Evolutionary conservation across 2,329 filamentous ascomycete genomes (phyloP), one percentile per base, ranked within the genome.

Genomic region (Atkinsonella texensis): DNA sequence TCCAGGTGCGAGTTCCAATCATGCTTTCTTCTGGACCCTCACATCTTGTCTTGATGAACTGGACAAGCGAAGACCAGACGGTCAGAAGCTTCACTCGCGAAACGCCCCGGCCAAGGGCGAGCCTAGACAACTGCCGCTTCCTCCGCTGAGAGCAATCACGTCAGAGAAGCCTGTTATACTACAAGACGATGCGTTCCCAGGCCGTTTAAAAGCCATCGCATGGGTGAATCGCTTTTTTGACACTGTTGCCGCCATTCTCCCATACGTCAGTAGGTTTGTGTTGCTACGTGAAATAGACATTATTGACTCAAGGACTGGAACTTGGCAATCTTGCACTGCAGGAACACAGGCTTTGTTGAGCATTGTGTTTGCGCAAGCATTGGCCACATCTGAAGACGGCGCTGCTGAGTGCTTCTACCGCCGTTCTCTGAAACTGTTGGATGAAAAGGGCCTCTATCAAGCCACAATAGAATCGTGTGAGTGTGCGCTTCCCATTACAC

Each of bases 1-100:
- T 15, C n/a, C 33, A 64, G 62, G 62, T 7, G 54, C 63, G 7
- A 64, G 57, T 35, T 63, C 63, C 9, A 65, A 65, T 39, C 63
- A 65, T 48, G 59, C 61, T 10, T 53, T 64, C 39, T 64, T 64
- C 48, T 55, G 60, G 44, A 58, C 58, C 7, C 52, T 65, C 3
- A 60, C 61, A 0, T 55, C 55, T 1, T 57, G 55, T 20, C 59
- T 65, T 17, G 60, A 59, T 7, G 61, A 61, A 35, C 50, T 59
- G 10, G 56, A 58, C 7, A 60, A 58, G 8, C 53, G 52, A 15
- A 53, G 50, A 23, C 35, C 32, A 5, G 50, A 44, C 7, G 48
- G 56, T 1, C 54, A 55, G 31, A 53, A 57, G 39, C 51, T 56
- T 33, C 53, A 35, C 10, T 9, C 44, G 10, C 31, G 53, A 1